Evolutionary conservation across 495 filamentous ascomycete species (phyloP).

Genomic region (Aspergillus affinis): DNA sequence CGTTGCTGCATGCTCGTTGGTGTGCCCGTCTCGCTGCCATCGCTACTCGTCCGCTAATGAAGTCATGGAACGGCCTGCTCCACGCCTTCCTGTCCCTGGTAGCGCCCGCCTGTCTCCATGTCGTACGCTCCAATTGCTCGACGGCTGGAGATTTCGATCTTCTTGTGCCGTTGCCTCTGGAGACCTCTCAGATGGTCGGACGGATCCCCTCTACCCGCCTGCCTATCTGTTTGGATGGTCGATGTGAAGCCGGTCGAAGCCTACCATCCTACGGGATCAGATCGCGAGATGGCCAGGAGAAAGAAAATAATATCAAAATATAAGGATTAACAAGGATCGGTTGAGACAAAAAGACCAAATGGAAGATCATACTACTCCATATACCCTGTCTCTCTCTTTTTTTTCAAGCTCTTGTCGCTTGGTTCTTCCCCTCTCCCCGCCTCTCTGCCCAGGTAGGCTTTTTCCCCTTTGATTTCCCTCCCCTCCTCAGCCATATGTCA

Average conservation of each 20-base stretch:
- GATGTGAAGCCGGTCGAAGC: not conserved
- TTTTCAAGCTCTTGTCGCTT: not conserved
- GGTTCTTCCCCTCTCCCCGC: constrained; percentile 13
- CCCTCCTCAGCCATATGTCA: constrained; percentile 6
- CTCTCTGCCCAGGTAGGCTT: constrained; percentile 4
- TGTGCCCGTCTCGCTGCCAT: constrained; percentile 27
- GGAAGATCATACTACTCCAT: not conserved
- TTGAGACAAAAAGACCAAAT: not conserved
- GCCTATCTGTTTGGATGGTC: not conserved
- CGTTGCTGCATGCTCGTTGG: constrained; percentile 41
- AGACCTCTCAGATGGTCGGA: constrained; percentile 14
- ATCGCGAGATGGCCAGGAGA: not conserved
- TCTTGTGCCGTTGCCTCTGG: constrained; percentile 24
- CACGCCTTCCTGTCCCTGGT: constrained; percentile 16
- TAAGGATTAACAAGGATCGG: not conserved
- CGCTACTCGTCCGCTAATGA: constrained; percentile 40
- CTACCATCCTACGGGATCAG: not conserved
- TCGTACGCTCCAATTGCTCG: constrained; percentile 38
- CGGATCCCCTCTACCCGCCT: not conserved
- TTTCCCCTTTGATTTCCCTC: constrained; percentile 9
- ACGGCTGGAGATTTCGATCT: constrained; percentile 38
- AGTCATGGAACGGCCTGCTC: constrained; percentile 17
- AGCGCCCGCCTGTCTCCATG: constrained; percentile 22
- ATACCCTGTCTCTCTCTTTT: not conserved
- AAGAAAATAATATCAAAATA: not conserved